Evolutionary conservation across 225 moss, liverwort and hornwort genomes (phyloP), one percentile per base, ranked within the genome.

Genomic region (Physcomitrium patens): DNA sequence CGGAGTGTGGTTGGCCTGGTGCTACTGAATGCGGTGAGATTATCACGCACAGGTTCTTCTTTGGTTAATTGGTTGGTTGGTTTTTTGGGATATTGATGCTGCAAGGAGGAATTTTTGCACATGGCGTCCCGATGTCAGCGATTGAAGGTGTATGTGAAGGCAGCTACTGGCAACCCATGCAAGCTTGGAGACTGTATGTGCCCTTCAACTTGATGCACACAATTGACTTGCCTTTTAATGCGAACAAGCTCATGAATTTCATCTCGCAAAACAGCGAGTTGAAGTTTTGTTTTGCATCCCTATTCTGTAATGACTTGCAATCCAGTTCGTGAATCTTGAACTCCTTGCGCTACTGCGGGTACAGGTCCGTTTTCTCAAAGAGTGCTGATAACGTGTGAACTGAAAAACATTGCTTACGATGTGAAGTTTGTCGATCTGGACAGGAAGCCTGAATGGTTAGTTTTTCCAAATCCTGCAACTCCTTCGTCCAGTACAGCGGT

Each of bases 321-420:
- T 24, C 8, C 50, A 12, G 2, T 49, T 12, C 12, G 15, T 49
- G 13, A 12, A 5, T 12, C 5, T n/a, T 15, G 3, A 18, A 53
- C 53, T 7, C 12, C 3, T 15, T 70, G 55, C 54, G 61, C 68
- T 1, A 12, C 20, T 26, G 16, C 6, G 1, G 12, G 31, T 68
- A 55, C 49, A 84, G 87, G 87, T 59, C 87, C 87, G 17, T 84
- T 87, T 77, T 84, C 84, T 57, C 84, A 84, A 50, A 49, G 81
- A 69, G 81, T 87, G 60, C 50, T 87, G 67, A 87, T 84, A 61
- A 87, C 81, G 13, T 87, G 84, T 63, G 79, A 84, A 69, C 52
- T 87, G 11, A 84, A 87, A 74, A 84, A 81, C 61, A 79, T 84
- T 76, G 63, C 71, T 15, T 81, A 87, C 16, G 76, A 84, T 43